Evolutionary conservation across 495 filamentous ascomycete species (phyloP).

Genomic region (Pyrenula massariospora): DNA sequence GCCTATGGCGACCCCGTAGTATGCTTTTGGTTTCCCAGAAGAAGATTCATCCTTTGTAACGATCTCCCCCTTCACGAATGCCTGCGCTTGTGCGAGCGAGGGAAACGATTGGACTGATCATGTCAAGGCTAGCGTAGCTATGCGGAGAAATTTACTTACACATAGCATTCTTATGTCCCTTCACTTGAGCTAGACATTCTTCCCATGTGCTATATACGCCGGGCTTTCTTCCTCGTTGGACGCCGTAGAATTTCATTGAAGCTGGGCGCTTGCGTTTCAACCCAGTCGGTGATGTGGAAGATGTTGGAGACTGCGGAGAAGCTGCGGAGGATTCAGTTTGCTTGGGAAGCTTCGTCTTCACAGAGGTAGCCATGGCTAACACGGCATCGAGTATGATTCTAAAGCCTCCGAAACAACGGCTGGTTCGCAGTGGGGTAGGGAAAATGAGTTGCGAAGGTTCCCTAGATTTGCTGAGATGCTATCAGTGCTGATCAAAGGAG

Average conservation of each 20-base stretch:
- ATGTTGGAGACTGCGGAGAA: neutral
- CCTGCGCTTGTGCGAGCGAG: conserved; percentile 63
- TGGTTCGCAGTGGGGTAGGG: no score
- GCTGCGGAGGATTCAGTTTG: neutral
- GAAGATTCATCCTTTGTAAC: conserved; percentile 19
- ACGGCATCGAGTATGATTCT: no score
- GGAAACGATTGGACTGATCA: conserved; percentile 70
- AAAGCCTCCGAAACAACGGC: no score
- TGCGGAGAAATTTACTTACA: conserved; percentile 43
- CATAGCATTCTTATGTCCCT: conserved; percentile 70
- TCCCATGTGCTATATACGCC: conserved; percentile 81
- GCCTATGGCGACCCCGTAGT: conserved; percentile 79
- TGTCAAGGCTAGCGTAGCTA: conserved; percentile 3
- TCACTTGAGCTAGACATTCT: conserved; percentile 71
- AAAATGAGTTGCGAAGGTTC: no score
- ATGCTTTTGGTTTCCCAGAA: conserved; percentile 33
- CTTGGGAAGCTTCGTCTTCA: neutral
- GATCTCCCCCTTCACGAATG: conserved; percentile 57
- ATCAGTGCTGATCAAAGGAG: neutral
- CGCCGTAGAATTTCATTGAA: conserved; percentile 74
- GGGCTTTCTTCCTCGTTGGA: conserved; percentile 62
- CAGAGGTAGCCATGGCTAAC: neutral
- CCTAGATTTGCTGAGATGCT: neutral
- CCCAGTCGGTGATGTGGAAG: conserved; percentile 31
- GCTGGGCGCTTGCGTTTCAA: conserved; percentile 53